Evolutionary conservation across 1,284 basidiomycete genomes (phyloP).

Genomic region (Lentinula novae-zelandiae): DNA sequence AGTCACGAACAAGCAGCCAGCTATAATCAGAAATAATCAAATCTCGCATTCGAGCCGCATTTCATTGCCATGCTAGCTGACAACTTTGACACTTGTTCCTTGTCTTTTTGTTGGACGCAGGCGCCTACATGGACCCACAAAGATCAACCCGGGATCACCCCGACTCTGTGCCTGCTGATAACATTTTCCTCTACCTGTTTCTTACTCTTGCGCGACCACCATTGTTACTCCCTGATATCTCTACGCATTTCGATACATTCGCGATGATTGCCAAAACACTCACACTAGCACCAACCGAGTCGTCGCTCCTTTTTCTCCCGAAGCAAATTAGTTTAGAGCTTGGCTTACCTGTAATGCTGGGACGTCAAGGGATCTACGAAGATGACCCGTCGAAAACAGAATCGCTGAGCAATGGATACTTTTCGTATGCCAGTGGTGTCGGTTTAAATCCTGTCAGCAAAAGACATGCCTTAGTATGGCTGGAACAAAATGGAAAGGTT

Average conservation of each 20-base stretch:
- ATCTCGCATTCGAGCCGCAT: no score
- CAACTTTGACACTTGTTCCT: not conserved
- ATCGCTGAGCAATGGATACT: not conserved
- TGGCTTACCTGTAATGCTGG: not conserved
- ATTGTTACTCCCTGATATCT: no score
- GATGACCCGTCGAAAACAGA: not conserved
- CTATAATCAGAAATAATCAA: no score
- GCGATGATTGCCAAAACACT: not conserved
- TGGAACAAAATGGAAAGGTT: not conserved
- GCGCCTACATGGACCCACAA: conserved; percentile 4
- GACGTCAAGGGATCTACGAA: conserved; percentile 1
- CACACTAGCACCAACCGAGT: not conserved
- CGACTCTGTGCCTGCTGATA: no score
- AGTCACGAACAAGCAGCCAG: no score
- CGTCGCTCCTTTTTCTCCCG: not conserved
- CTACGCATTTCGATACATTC: not conserved
- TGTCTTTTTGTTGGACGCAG: not conserved
- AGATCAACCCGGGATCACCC: not conserved
- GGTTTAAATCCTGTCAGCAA: not conserved
- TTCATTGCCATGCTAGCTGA: no score
- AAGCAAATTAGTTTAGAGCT: not conserved
- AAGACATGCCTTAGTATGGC: conserved; percentile 1
- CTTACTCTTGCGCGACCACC: no score
- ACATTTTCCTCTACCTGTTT: no score
- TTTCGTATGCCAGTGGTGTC: not conserved